Evolutionary conservation across 2,329 filamentous ascomycete genomes (phyloP), one percentile per base, ranked within the genome.

Genomic region (Ceratocystis destructans): DNA sequence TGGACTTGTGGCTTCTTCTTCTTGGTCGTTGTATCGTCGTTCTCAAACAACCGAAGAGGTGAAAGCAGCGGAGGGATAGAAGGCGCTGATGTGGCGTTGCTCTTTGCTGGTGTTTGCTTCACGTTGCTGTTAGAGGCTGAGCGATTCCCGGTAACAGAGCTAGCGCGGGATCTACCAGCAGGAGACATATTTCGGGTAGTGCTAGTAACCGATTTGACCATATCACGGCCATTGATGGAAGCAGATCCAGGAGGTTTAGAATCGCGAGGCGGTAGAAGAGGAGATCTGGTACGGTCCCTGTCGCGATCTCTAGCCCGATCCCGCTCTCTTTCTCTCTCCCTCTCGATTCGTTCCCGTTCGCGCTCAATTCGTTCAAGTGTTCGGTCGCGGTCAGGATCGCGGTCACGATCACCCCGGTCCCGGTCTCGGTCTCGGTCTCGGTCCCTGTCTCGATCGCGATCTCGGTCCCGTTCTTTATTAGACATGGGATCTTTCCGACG

Each of bases 51-150:
- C 45, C 77, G 78, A 0, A 82, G 73, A 0, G 82, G 82, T 0
- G 82, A 84, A 15, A 84, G 71, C 37, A 84, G 70, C 2, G 79
- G 79, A 7, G 82, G 82, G 5, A 84, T 64, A n/a, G 50, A 37
- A 17, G 61, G 41, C n/a, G 31, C 41, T 68, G 37, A 41, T 41
- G 71, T 75, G 12, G 78, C 74, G 5, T 74, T 73, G 57, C 75
- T 37, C 71, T 76, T 69, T 71, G 65, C 41, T 6, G 61, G 61
- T 48, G 61, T 67, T 31, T 62, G n/a, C 48, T 53, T 48, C n/a
- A 48, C 37, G 10, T 55, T 57, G 46, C 22, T 44, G 10, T 41
- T 55, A 8, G 65, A 64, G 20, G 48, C 22, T 55, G 61, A 41
- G 7, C 65, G 65, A 33, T 25, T 50, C 20, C 22, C 25, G 59